Percentiles rank a stretch among this genome's conserved stretches.
Evolutionary conservation across 192 early-diverging fungal species (phyloP).

Genomic region (Entomortierella chlamydospora): DNA sequence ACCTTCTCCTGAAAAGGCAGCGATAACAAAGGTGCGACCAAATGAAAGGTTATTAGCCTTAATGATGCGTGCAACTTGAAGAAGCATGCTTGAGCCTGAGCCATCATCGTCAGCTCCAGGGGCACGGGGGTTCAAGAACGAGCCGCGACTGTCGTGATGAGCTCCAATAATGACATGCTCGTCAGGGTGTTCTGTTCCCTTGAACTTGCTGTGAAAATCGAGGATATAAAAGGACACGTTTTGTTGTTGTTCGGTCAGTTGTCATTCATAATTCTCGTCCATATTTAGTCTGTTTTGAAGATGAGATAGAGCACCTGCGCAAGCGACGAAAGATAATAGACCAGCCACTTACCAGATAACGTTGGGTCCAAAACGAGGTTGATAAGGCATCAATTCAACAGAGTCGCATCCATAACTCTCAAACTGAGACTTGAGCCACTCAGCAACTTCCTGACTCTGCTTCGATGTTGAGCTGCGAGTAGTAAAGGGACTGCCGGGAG

Average conservation of each 20-base stretch:
- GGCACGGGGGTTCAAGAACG: constrained; percentile 51
- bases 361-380: constrained; percentile 53
- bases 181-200: constrained; percentile 50
- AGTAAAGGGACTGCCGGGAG: constrained; percentile 41
- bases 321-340: too few species aligned
- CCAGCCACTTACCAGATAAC: constrained; percentile 56
- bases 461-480: constrained; percentile 49
- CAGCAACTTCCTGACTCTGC: constrained; percentile 47
- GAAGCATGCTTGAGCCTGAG: constrained; percentile 54
- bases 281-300: constrained; percentile 11
- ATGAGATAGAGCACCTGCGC: not conserved
- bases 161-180: constrained; percentile 61
- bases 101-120: constrained; percentile 60
- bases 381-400: constrained; percentile 51
- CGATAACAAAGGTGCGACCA: constrained; percentile 50
- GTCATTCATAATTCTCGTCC: constrained; percentile 20
- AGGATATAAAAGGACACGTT: constrained; percentile 5
- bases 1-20: constrained; percentile 59
- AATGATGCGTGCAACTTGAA: constrained; percentile 49
- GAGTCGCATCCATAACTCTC: constrained; percentile 55
- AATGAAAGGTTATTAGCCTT: constrained; percentile 47
- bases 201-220: constrained; percentile 38
- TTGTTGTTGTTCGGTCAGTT: not conserved
- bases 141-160: constrained; percentile 57
- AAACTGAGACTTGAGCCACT: constrained; percentile 54